Conservation (phyloP, 192 early-diverging fungal species). For the Thamnidium elegans region DNA sequence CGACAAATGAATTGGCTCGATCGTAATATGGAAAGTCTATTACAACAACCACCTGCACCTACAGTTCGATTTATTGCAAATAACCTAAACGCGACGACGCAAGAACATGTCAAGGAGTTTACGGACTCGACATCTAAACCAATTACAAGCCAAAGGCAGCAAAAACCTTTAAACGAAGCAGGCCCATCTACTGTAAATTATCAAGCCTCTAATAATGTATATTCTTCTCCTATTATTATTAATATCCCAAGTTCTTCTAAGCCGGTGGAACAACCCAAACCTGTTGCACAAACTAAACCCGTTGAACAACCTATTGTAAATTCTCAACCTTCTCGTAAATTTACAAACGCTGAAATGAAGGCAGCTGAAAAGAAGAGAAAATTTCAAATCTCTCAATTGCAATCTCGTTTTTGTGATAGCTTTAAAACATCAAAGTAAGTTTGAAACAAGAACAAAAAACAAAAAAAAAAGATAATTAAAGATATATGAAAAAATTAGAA, state of each 20-base stretch:
- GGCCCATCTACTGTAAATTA: no score
- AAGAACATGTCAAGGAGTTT: background rate
- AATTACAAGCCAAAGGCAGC: no score
- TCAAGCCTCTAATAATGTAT: no score
- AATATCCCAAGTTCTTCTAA: no score
- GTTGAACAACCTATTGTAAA: background rate
- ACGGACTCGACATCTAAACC: no score
- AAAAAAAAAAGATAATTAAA: no score
- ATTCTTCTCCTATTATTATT: no score
- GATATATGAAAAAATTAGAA: background rate
- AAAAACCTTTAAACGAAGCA: no score
- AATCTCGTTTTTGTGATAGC: conserved; percentile 23
- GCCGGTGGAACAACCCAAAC: no score
- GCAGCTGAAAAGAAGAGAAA: conserved; percentile 16
- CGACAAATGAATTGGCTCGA: conserved; percentile 60
- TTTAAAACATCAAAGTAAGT: background rate
- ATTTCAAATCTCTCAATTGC: conserved; percentile 19
- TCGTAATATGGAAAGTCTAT: conserved; percentile 55
- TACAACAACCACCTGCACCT: conserved; percentile 56
- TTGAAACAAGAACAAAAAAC: background rate
- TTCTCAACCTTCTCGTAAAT: no score
- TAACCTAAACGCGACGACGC: background rate
- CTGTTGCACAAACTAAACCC: background rate
- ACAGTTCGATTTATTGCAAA: conserved; percentile 31
- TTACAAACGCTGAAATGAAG: background rate